Conservation (phyloP, 2,329 filamentous ascomycete species). For the Colletotrichum sp. region DNA sequence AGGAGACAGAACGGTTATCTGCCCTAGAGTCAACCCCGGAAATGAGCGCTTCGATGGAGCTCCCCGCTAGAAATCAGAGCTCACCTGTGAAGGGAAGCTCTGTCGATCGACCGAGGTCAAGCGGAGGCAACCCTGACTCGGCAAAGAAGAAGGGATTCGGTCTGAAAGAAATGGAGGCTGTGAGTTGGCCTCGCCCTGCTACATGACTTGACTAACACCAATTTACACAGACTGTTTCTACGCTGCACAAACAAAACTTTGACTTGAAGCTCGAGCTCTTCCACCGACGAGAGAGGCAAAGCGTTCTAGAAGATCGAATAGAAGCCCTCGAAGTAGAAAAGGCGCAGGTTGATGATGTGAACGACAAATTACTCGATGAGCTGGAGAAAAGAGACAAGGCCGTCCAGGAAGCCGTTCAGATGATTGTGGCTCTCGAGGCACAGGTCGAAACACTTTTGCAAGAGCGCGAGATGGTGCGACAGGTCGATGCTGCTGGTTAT, state of each 20-base stretch:
- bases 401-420: slow-evolving; percentile 71
- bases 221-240: slow-evolving; percentile 62
- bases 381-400: slow-evolving; percentile 73
- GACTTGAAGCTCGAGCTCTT: slow-evolving; percentile 77
- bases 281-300: slow-evolving; percentile 70
- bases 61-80: slow-evolving; percentile 36
- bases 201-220: slow-evolving; percentile 4
- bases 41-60: slow-evolving; percentile 42
- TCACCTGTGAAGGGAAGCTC: slow-evolving; percentile 44
- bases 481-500: slow-evolving; percentile 48
- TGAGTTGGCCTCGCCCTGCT: slow-evolving; percentile 30
- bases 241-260: slow-evolving; percentile 77
- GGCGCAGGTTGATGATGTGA: slow-evolving; percentile 60
- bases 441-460: slow-evolving; percentile 57
- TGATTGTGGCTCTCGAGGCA: slow-evolving; percentile 71
- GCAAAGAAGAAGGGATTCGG: slow-evolving; percentile 61
- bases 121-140: slow-evolving; percentile 41
- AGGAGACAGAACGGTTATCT: slow-evolving; percentile 49
- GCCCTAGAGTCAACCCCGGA: slow-evolving; percentile 42
- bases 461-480: slow-evolving; percentile 59
- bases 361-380: slow-evolving; percentile 62
- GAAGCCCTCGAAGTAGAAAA: slow-evolving; percentile 60
- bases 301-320: slow-evolving; percentile 61
- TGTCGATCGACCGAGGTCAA: slow-evolving; percentile 47
- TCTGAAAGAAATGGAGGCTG: slow-evolving; percentile 72